These are phyloP conservation scores for Fusarium palustre DNA, from an alignment of 2,329 filamentous ascomycete genomes.

Conservation along the genomic window DNA sequence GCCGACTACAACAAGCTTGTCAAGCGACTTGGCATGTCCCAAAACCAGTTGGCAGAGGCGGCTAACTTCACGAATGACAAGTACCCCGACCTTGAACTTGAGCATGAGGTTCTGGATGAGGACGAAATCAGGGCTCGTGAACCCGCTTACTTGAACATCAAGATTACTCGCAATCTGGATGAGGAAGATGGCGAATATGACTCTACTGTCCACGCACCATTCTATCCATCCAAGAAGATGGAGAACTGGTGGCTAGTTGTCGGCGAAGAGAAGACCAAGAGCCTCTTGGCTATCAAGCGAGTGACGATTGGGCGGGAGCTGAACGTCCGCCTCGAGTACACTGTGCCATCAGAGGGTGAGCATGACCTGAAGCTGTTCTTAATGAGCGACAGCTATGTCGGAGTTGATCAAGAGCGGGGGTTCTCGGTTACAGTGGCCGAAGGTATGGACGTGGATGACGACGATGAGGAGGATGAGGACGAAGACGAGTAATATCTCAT, in stretches of 20 bases:
- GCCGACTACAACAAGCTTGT: conserved; percentile 81
- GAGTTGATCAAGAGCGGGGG: conserved; percentile 93
- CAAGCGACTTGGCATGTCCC: conserved; percentile 80
- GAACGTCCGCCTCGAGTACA: conserved; percentile 86
- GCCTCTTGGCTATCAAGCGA: conserved; percentile 90
- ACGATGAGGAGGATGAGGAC: conserved; percentile 80
- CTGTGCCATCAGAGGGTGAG: conserved; percentile 83
- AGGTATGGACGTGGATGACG: conserved; percentile 94
- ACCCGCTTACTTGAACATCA: conserved; percentile 84
- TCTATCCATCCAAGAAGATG: conserved; percentile 91
- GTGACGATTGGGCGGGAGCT: conserved; percentile 86
- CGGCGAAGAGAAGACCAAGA: conserved; percentile 90
- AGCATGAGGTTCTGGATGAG: conserved; percentile 85
- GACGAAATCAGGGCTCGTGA: conserved; percentile 84
- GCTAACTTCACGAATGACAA: conserved; percentile 95
- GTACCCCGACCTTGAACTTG: conserved; percentile 93
- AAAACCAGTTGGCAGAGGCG: conserved; percentile 86
- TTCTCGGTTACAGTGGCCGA: conserved; percentile 89
- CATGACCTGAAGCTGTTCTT: conserved; percentile 91
- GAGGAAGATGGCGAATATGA: conserved; percentile 74
- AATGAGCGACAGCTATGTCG: conserved; percentile 97
- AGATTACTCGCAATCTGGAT: conserved; percentile 83
- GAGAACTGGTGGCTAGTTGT: conserved; percentile 99
- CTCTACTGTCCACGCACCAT: conserved; percentile 90
- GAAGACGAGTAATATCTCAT: conserved; percentile 45